Evolutionary conservation across 2,329 filamentous ascomycete genomes (phyloP).

Genomic region (Alternaria tenuissima): DNA sequence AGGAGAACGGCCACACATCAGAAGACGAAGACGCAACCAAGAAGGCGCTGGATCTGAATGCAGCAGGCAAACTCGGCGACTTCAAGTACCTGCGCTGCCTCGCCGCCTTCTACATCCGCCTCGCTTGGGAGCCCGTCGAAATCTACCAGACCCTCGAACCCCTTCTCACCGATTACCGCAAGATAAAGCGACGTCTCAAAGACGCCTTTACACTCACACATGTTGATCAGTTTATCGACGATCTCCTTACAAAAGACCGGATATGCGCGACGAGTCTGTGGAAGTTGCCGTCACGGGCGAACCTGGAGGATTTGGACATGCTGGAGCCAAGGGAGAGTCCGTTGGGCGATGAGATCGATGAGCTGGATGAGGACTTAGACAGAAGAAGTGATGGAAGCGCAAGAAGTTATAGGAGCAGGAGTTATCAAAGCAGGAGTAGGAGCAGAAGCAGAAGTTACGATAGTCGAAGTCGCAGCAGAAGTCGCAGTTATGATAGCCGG

Average conservation of each 20-base stretch:
- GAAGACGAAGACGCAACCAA: constrained; percentile 13
- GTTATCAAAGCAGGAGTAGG: constrained; percentile 20
- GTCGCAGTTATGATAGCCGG: constrained; percentile 19
- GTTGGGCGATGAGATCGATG: constrained; percentile 77
- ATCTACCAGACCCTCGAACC: constrained; percentile 85
- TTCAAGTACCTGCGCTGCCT: constrained; percentile 86
- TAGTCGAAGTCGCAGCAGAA: constrained; percentile 26
- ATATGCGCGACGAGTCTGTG: constrained; percentile 91
- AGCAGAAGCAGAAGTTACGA: constrained; percentile 27
- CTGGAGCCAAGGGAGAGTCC: constrained; percentile 86
- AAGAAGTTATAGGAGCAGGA: constrained; percentile 23
- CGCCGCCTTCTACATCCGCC: constrained; percentile 89
- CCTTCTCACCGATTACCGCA: constrained; percentile 80
- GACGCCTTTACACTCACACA: constrained; percentile 78
- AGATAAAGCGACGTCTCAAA: constrained; percentile 79
- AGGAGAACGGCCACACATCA: constrained; percentile 10
- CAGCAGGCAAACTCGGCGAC: constrained; percentile 47
- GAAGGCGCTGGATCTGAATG: constrained; percentile 38
- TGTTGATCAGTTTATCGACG: constrained; percentile 93
- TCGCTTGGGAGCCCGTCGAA: constrained; percentile 83
- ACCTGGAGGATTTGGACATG: constrained; percentile 87
- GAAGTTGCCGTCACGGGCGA: constrained; percentile 84
- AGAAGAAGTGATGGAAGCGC: constrained; percentile 19
- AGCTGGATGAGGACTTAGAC: constrained; percentile 47
- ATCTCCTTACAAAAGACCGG: constrained; percentile 85